A percentile compares a stretch with the other conserved stretches of the same genome.
Conservation (phyloP, 495 filamentous ascomycete species). For the Aspergillus haitiensis region DNA sequence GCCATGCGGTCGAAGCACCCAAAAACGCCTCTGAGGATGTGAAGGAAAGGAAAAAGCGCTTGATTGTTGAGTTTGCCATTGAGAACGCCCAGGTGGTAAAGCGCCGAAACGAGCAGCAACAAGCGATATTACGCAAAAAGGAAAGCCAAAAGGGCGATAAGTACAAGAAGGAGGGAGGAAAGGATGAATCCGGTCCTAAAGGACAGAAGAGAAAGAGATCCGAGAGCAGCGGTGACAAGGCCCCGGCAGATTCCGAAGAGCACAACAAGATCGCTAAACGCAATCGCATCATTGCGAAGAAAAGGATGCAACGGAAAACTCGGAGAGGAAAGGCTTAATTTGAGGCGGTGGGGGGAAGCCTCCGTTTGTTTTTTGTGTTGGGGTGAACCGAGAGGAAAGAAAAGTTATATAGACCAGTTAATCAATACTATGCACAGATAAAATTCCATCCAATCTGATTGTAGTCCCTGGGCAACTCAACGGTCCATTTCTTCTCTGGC, state of each 20-base stretch:
- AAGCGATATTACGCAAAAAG: slow-evolving; percentile 56
- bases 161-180: slow-evolving; percentile 17
- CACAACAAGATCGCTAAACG: slow-evolving; percentile 60
- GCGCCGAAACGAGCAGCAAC: slow-evolving; percentile 66
- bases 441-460: no score
- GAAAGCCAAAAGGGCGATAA: slow-evolving; percentile 30
- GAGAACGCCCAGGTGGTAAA: slow-evolving; percentile 94
- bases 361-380: no score
- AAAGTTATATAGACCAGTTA: slow-evolving; percentile 17
- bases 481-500: no score
- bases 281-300: slow-evolving; percentile 66
- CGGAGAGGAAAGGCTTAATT: slow-evolving; percentile 45
- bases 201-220: slow-evolving; percentile 43
- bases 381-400: slow-evolving; percentile 1
- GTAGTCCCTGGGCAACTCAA: no score
- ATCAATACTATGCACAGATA: slow-evolving; percentile 8
- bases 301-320: slow-evolving; percentile 58
- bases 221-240: slow-evolving; percentile 31
- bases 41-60: slow-evolving; percentile 66
- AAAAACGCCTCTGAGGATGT: slow-evolving; percentile 39
- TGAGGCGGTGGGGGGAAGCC: slow-evolving; percentile 3
- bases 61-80: slow-evolving; percentile 97
- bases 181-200: slow-evolving; percentile 4
- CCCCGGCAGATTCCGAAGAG: slow-evolving; percentile 35
- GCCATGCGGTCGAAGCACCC: slow-evolving; percentile 60